These are phyloP conservation scores for Amanita subjunquillea DNA, from an alignment of 768 basidiomycete genomes.

Conservation along the genomic window DNA sequence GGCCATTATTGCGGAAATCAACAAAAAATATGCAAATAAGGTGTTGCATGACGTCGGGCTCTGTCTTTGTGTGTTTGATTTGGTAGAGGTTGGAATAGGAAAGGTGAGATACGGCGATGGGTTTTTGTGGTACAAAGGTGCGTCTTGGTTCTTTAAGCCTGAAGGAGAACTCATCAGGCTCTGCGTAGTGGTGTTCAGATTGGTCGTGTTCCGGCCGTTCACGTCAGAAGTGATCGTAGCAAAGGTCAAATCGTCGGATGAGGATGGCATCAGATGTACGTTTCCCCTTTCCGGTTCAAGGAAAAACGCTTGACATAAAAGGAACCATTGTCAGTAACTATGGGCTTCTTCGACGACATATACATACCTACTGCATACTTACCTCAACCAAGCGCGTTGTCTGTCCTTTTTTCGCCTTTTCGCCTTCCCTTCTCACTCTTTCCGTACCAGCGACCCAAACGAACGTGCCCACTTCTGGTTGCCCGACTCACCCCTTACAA, in stretches of 20 bases:
- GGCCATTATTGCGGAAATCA: slow-evolving; percentile 76
- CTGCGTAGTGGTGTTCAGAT: slow-evolving; percentile 66
- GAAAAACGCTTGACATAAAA: neutral
- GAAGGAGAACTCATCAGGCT: neutral
- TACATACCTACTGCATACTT: slow-evolving; percentile 74
- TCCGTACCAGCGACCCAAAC: slow-evolving; percentile 53
- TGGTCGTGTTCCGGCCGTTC: slow-evolving; percentile 91
- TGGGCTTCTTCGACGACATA: slow-evolving; percentile 93
- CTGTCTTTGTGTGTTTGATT: slow-evolving; percentile 83
- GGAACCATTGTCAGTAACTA: slow-evolving; percentile 41
- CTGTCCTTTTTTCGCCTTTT: slow-evolving; percentile 15
- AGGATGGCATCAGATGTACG: slow-evolving; percentile 77
- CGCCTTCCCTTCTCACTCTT: neutral
- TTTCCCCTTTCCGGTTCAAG: slow-evolving; percentile 5
- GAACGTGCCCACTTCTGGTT: slow-evolving; percentile 83
- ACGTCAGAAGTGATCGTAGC: slow-evolving; percentile 83
- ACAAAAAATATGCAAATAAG: slow-evolving; percentile 93
- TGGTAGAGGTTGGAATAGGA: slow-evolving; percentile 80
- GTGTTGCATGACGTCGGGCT: slow-evolving; percentile 87
- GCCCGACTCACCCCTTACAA: slow-evolving; percentile 43
- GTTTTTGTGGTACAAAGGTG: slow-evolving; percentile 89
- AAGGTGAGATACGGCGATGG: slow-evolving; percentile 94
- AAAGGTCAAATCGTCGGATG: slow-evolving; percentile 79
- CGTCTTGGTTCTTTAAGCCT: slow-evolving; percentile 9
- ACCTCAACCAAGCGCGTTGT: slow-evolving; percentile 78